Evolutionary conservation across 495 filamentous ascomycete species (phyloP), one percentile per base, ranked within the genome.

Genomic region (Neohortaea acidophila): DNA sequence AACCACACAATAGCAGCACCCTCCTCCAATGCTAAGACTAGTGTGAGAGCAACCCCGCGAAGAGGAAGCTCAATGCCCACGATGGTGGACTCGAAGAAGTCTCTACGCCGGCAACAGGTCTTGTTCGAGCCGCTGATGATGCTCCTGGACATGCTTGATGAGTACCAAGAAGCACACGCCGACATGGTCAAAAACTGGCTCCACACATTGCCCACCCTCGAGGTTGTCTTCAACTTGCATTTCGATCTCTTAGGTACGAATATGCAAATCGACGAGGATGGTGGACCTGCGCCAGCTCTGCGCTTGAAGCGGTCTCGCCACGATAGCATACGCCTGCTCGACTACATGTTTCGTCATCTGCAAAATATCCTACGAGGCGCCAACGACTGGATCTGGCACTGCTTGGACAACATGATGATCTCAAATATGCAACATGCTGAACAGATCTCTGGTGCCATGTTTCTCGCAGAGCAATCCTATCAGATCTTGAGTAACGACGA

Each of bases 151-250:
- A 30, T 45, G 21, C 3, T 60, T 48, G 15, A 59, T 52, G 10
- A 57, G 55, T 8, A 59, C 57, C 33, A 9, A 54, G 62, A 11
- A 65, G 13, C 61, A 56, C 54, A 39, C 28, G 77, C 70, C 45
- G 66, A 79, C 41, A 66, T 77, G 3, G 74, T 94, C 5, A 29
- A 13, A 7, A 22, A 6, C 24, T 97, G 89, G 89, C 61, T 97
- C 6, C 77, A 80, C 49, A 81, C 70, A 31, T 61, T 91, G 13
- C 61, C 76, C 31, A 71, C 66, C n/a, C 60, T 82, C 47, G 69
- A 75, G 38, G 72, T 68, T 68, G 53, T 61, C 2, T 51, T 57
- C 34, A 30, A 41, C 10, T 29, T 58, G 11, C 29, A 31, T 11
- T 36, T 43, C 25, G 31, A 27, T 12, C 11, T 19, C 12, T 11